Evolutionary conservation across 208 protist genomes (phyloP), one percentile per base, ranked within the genome.

Genomic region (Trypanosoma congolense): DNA sequence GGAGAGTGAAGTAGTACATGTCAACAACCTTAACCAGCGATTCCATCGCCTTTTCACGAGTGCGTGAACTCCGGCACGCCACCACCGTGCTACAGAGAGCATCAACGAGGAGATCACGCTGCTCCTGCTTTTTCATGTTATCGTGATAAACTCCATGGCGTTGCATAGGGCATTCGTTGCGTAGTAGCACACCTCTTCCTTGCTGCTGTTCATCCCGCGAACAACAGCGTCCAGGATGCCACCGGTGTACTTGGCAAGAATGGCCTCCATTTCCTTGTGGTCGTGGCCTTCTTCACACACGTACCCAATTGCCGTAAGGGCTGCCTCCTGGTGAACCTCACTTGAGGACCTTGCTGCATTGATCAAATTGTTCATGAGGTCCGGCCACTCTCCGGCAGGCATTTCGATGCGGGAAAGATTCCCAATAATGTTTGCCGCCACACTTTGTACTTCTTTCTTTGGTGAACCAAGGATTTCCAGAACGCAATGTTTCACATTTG

Each of bases 341-440:
- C 80, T 72, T 18, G 42, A 46, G 5, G 64, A 73, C 36, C 61
- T 5, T 10, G 69, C 75, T 19, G 88, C 96, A 12, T 64, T 41
- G 19, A 97, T 56, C 2, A 99, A 80, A 12, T 77, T 75, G 16
- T 77, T 49, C 33, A 98, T 81, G 5, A 99, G 68, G 44, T 97
- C 83, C 14, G 70, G 73, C 96, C 97, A 99, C 78, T 96, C 85
- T 8, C 86, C 77, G 0, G 83, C 61, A 0, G 96, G 96, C 22
- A 99, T 69, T 61, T 99, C 97, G 42, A 98, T 96, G 19, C 92
- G 70, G 6, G 90, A 96, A 50, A 99, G 93, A 62, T 90, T 92
- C 19, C 96, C 88, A 44, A 98, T 69, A 26, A 94, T 96, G 71
- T 96, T 96, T 36, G 97, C 93, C 16, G 93, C 83, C 6, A 96